Evolutionary conservation across 1,284 basidiomycete genomes (phyloP).

Genomic region (Fomitopsis palustris): DNA sequence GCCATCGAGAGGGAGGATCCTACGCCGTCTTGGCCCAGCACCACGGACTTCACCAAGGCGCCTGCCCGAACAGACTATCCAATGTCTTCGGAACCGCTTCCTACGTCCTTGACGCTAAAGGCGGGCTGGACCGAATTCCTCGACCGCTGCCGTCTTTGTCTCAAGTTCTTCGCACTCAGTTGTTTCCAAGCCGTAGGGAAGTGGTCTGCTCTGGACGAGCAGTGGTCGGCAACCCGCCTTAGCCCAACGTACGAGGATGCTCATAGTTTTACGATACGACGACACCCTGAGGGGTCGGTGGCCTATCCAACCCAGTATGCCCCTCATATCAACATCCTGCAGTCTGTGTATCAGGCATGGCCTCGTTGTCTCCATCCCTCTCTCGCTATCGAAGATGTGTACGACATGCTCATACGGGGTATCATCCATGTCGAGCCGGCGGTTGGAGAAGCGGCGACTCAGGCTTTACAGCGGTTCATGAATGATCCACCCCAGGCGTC

Average conservation of each 20-base stretch:
- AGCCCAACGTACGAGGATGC: slow-evolving; percentile 68
- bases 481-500: slow-evolving; percentile 54
- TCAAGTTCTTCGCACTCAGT: slow-evolving; percentile 59
- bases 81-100: slow-evolving; percentile 60
- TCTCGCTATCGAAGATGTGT: slow-evolving; percentile 55
- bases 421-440: slow-evolving; percentile 82
- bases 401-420: slow-evolving; percentile 81
- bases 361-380: slow-evolving; percentile 72
- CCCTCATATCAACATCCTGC: slow-evolving; percentile 72
- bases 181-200: slow-evolving; percentile 71
- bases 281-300: slow-evolving; percentile 68
- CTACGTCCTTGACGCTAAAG: slow-evolving; percentile 52
- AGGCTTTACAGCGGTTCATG: slow-evolving; percentile 75
- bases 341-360: slow-evolving; percentile 82
- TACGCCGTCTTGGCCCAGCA: slow-evolving; percentile 75
- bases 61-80: slow-evolving; percentile 68
- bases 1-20: slow-evolving; percentile 69
- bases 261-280: slow-evolving; percentile 58
- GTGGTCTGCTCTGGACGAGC: slow-evolving; percentile 84
- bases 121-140: slow-evolving; percentile 77
- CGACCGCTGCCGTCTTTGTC: slow-evolving; percentile 58
- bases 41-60: slow-evolving; percentile 62
- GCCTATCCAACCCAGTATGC: slow-evolving; percentile 66
- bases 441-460: slow-evolving; percentile 67
- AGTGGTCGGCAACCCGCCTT: slow-evolving; percentile 63